phyloP scores from a whole-genome alignment of 2,329 filamentous ascomycete genomes.

The Trichoderma sp. region DNA sequence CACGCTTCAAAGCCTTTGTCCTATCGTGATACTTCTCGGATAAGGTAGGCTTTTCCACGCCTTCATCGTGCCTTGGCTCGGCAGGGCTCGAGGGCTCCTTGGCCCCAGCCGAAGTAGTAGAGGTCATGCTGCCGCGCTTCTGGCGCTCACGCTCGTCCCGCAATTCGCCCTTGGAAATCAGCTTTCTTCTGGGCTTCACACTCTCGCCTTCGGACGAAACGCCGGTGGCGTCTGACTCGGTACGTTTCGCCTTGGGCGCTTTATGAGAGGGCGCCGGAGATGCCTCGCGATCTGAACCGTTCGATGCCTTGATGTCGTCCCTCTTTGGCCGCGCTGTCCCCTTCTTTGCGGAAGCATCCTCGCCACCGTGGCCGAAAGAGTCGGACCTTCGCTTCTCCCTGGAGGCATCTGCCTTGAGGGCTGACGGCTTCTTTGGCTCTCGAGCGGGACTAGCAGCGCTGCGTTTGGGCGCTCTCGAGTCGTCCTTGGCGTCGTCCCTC shows the following conservation, averaged over 20 bases:
- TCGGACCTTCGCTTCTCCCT: conserved; percentile 54
- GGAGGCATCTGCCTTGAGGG: conserved; percentile 47
- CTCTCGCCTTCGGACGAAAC: conserved; percentile 60
- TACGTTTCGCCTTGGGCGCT: conserved; percentile 52
- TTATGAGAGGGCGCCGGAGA: conserved; percentile 59
- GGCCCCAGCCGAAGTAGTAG: conserved; percentile 55
- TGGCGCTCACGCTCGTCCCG: conserved; percentile 62
- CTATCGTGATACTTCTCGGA: conserved; percentile 62
- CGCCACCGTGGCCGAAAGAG: conserved; percentile 45
- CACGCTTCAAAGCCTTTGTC: conserved; percentile 62
- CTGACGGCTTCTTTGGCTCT: conserved; percentile 51
- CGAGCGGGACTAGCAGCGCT: conserved; percentile 53
- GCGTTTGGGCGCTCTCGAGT: conserved; percentile 49
- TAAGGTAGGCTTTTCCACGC: conserved; percentile 50
- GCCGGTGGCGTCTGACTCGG: conserved; percentile 56
- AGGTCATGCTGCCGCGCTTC: conserved; percentile 60
- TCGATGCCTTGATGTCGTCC: conserved; percentile 52
- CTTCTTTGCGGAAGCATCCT: conserved; percentile 55
- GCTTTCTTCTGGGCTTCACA: conserved; percentile 62
- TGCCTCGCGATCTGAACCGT: conserved; percentile 56
- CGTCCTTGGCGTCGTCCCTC: conserved; percentile 51
- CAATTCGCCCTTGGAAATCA: conserved; percentile 64
- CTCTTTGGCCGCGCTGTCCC: conserved; percentile 58
- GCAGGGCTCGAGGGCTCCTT: conserved; percentile 57
- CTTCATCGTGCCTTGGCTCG: conserved; percentile 54